phyloP scores from a whole-genome alignment of 2,329 filamentous ascomycete species.

The Talaromyces pinophilus region DNA sequence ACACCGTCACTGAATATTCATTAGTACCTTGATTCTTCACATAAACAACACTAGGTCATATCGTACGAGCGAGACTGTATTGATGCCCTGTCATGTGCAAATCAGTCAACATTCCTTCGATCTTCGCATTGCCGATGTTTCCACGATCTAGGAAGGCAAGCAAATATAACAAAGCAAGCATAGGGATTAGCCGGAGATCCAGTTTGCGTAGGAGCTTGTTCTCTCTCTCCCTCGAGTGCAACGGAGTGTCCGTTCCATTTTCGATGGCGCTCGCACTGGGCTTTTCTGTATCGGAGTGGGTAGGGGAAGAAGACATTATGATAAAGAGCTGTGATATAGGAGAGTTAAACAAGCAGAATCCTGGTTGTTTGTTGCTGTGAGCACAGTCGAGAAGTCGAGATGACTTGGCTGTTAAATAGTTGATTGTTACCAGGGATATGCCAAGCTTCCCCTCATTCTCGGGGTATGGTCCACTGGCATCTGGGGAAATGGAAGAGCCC shows the following conservation, averaged over 20 bases:
- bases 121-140: constrained; percentile 57
- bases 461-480: not conserved
- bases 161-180: constrained; percentile 44
- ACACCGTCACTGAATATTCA: constrained; percentile 53
- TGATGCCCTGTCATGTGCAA: constrained; percentile 45
- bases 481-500: not conserved
- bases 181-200: constrained; percentile 38
- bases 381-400: not conserved
- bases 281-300: constrained; percentile 12
- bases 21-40: constrained; percentile 31
- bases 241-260: not conserved
- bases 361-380: not conserved
- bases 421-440: not conserved
- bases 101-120: constrained; percentile 55
- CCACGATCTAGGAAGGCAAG: constrained; percentile 53
- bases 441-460: constrained; percentile 14
- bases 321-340: not conserved
- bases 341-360: not conserved
- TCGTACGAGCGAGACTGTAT: constrained; percentile 31
- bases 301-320: constrained; percentile 10
- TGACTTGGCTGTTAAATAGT: constrained; percentile 3
- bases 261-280: constrained; percentile 7
- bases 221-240: constrained; percentile 27
- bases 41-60: not conserved
- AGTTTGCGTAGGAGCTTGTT: constrained; percentile 40